Conservation (phyloP, 305 asterid genomes). For the Solanum hybrid region DNA sequence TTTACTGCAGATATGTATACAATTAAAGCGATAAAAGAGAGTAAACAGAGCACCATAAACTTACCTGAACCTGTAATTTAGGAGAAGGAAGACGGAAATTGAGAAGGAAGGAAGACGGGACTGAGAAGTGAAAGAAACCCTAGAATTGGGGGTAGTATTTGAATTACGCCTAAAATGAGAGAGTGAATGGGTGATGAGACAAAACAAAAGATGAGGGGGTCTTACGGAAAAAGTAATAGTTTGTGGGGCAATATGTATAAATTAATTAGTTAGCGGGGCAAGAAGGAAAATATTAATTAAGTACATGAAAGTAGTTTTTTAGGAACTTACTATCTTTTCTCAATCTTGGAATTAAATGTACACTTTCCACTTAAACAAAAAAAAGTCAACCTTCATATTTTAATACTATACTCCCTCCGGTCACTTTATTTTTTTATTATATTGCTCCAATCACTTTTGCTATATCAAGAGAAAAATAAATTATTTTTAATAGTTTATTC, state of each 20-base stretch:
- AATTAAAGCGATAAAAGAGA: slow-evolving; percentile 6
- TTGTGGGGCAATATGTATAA: not conserved
- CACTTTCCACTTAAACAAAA: not conserved
- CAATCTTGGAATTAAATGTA: not conserved
- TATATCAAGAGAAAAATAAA: not conserved
- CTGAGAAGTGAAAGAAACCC: slow-evolving; percentile 38
- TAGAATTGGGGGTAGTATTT: slow-evolving; percentile 42
- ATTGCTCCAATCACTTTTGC: not conserved
- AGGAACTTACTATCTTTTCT: not conserved
- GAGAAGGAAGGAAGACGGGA: slow-evolving; percentile 4
- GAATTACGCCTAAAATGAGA: slow-evolving; percentile 30
- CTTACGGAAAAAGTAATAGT: not conserved
- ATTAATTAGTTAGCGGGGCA: not conserved
- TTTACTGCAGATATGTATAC: not conserved
- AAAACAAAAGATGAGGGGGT: slow-evolving; percentile 14
- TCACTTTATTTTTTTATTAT: not conserved
- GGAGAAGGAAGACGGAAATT: not conserved
- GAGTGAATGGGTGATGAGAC: slow-evolving; percentile 14
- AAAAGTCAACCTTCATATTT: not conserved
- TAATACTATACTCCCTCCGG: not conserved
- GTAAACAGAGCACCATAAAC: not conserved
- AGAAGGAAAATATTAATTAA: not conserved
- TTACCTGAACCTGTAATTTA: not conserved
- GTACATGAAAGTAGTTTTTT: not conserved
- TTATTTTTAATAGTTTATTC: not conserved